Conservation (phyloP, 768 basidiomycete genomes). For the Trametes villosa region DNA sequence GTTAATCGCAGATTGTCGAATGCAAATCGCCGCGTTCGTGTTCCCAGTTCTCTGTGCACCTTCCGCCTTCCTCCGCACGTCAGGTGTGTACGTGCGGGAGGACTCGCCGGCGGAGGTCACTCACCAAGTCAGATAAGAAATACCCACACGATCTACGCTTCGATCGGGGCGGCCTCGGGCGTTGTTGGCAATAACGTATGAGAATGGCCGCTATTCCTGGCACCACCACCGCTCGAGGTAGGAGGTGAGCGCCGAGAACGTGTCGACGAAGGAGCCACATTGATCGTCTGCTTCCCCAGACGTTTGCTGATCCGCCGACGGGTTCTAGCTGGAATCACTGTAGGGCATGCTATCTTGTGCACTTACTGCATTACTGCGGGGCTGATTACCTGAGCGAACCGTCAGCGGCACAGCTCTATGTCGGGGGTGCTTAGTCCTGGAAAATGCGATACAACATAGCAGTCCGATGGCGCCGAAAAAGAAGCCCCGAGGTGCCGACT, state of each 20-base stretch:
- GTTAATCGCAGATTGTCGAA: no score
- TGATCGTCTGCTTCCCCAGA: neutral
- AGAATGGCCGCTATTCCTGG: neutral
- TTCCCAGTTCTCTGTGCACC: no score
- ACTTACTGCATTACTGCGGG: no score
- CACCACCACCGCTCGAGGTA: no score
- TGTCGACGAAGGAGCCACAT: neutral
- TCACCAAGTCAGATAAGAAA: neutral
- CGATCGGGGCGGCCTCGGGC: neutral
- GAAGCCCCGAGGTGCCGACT: neutral
- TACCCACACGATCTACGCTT: neutral
- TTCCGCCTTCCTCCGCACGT: no score
- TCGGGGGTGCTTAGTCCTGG: neutral
- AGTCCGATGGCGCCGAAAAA: neutral
- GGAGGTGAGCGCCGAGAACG: neutral
- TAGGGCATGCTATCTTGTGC: no score
- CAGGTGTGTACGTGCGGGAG: neutral
- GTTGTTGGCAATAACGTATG: neutral
- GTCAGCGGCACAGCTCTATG: neutral
- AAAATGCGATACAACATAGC: neutral
- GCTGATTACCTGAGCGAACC: neutral
- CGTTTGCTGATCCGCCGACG: neutral
- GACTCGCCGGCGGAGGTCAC: neutral
- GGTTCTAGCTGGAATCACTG: no score
- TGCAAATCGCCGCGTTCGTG: no score